A percentile compares a stretch with the other conserved stretches of the same genome.
Conservation (phyloP, 2,329 filamentous ascomycete genomes). For the Ustulina deusta region DNA sequence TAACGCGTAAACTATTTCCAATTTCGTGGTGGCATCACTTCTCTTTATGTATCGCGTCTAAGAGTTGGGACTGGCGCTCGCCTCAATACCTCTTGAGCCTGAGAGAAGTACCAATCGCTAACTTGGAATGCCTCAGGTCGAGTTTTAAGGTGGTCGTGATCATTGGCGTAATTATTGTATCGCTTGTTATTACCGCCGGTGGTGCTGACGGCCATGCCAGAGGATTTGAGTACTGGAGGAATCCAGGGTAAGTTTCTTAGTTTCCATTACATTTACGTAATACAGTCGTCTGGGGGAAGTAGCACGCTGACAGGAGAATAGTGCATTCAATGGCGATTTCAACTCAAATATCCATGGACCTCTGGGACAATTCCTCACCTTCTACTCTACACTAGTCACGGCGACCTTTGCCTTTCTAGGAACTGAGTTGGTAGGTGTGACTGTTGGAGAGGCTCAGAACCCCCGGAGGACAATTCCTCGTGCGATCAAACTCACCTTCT, state of each 20-base stretch:
- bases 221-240: constrained; percentile 75
- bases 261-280: background rate
- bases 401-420: constrained; percentile 84
- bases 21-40: background rate
- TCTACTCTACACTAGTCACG: constrained; percentile 79
- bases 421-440: constrained; percentile 81
- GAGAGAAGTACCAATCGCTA: constrained; percentile 7
- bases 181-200: constrained; percentile 72
- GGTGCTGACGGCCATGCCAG: constrained; percentile 72
- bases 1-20: background rate
- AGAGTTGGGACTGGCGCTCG: too few species aligned
- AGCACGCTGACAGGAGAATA: constrained; percentile 22
- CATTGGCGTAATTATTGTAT: constrained; percentile 73
- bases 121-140: constrained; percentile 47
- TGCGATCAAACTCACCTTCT: constrained; percentile 84
- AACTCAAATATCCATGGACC: constrained; percentile 59
- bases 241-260: constrained; percentile 63
- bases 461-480: constrained; percentile 80
- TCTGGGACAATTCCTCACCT: constrained; percentile 68
- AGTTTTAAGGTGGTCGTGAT: constrained; percentile 78
- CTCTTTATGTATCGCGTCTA: background rate
- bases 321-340: constrained; percentile 65
- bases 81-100: too few species aligned
- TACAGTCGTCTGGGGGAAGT: background rate
- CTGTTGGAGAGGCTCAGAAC: constrained; percentile 83